Evolutionary conservation across 495 filamentous ascomycete species (phyloP).

Genomic region (Penicillium herquei): DNA sequence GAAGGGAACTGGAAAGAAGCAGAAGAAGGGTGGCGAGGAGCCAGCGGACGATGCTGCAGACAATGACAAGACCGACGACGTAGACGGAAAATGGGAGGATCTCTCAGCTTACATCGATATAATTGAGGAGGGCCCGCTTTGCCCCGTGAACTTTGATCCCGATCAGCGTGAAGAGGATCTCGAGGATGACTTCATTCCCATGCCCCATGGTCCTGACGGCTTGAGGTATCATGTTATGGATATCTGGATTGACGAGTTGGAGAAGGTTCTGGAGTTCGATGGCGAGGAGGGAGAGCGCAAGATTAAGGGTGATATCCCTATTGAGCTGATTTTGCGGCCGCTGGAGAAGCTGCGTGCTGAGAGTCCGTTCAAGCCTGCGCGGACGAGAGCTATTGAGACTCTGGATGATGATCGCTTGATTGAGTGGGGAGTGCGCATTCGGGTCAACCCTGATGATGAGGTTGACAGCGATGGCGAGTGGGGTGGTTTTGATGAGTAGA

Average conservation of each 20-base stretch:
- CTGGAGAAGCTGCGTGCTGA: slow-evolving; percentile 54
- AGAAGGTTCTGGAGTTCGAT: slow-evolving; percentile 60
- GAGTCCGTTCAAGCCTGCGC: slow-evolving; percentile 69
- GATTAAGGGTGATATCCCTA: slow-evolving; percentile 39
- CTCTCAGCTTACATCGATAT: slow-evolving; percentile 42
- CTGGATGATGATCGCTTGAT: slow-evolving; percentile 73
- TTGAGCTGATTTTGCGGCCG: slow-evolving; percentile 58
- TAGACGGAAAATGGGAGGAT: slow-evolving; percentile 33
- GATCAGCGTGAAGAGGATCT: slow-evolving; percentile 33
- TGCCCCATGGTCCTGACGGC: slow-evolving; percentile 66
- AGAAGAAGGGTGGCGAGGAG: slow-evolving; percentile 27
- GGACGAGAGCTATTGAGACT: slow-evolving; percentile 66
- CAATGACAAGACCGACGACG: slow-evolving; percentile 30
- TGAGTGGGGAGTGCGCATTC: slow-evolving; percentile 51
- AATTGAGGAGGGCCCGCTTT: slow-evolving; percentile 43
- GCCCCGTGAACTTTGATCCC: slow-evolving; percentile 44
- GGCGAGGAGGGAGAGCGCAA: slow-evolving; percentile 33
- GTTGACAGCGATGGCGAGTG: slow-evolving; percentile 59
- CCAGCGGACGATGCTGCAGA: slow-evolving; percentile 9
- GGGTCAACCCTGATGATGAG: slow-evolving; percentile 39
- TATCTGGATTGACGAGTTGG: slow-evolving; percentile 85
- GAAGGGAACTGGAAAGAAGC: slow-evolving; percentile 45
- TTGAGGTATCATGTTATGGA: slow-evolving; percentile 86
- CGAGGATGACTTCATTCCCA: slow-evolving; percentile 33
- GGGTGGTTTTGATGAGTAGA: slow-evolving; percentile 68